Evolutionary conservation across 768 basidiomycete genomes (phyloP).

Genomic region (Pleurotus sapidus): DNA sequence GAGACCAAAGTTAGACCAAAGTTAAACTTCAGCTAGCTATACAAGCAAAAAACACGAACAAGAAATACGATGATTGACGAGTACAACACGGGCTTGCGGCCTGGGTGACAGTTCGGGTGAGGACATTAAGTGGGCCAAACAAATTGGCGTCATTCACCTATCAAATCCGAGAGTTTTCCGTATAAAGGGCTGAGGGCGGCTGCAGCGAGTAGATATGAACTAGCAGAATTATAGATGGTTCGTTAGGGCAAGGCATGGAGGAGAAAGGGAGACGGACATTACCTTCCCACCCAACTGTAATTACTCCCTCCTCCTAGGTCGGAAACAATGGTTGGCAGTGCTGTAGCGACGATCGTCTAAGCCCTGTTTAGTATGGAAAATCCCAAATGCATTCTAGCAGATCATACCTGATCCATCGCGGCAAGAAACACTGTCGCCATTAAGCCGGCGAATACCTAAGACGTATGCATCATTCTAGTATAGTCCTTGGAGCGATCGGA

Average conservation of each 20-base stretch:
- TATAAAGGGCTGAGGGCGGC: slow-evolving; percentile 69
- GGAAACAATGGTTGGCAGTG: slow-evolving; percentile 72
- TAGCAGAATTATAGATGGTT: slow-evolving; percentile 18
- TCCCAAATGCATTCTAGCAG: neutral
- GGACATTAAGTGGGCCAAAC: neutral
- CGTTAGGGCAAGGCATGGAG: slow-evolving; percentile 6
- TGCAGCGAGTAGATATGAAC: slow-evolving; percentile 73
- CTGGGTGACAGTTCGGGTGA: slow-evolving; percentile 18
- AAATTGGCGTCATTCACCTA: slow-evolving; percentile 17
- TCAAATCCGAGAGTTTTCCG: slow-evolving; percentile 70
- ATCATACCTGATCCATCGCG: slow-evolving; percentile 57
- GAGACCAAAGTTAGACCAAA: slow-evolving; percentile 1
- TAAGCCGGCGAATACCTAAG: slow-evolving; percentile 43
- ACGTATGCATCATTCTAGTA: neutral
- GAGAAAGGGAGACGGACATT: slow-evolving; percentile 10
- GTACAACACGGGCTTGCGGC: slow-evolving; percentile 72
- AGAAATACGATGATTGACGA: slow-evolving; percentile 65
- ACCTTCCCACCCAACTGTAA: slow-evolving; percentile 79
- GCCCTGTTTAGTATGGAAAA: neutral
- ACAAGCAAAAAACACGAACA: slow-evolving; percentile 31
- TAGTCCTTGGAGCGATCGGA: neutral
- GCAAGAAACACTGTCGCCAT: slow-evolving; percentile 48
- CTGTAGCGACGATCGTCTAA: slow-evolving; percentile 71
- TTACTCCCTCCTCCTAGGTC: slow-evolving; percentile 58
- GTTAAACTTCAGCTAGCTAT: neutral